phyloP scores from a whole-genome alignment of 2,329 filamentous ascomycete species.

The Trichoderma oligosporum region DNA sequence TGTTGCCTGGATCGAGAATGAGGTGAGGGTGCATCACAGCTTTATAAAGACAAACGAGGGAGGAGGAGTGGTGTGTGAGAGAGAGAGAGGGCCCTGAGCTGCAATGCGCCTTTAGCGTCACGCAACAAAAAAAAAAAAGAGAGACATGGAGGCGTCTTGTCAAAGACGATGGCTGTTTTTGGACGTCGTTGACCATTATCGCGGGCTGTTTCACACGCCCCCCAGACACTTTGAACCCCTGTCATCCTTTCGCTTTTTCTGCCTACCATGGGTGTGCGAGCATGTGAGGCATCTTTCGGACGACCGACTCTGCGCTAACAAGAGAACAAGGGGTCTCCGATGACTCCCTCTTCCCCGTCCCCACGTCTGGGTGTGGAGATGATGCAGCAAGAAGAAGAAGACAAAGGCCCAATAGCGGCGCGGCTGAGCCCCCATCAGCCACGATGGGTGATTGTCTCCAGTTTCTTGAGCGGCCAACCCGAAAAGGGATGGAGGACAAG shows the following conservation, averaged over 20 bases:
- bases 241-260: conserved; percentile 17
- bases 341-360: conserved; percentile 18
- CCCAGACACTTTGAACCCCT: conserved; percentile 10
- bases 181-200: neutral
- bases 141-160: too few relatives aligned
- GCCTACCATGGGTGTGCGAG: conserved; percentile 10
- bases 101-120: neutral
- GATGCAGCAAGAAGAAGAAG: neutral
- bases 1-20: conserved; percentile 19
- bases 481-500: conserved; percentile 1
- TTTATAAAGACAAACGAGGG: conserved; percentile 15
- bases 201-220: conserved; percentile 15
- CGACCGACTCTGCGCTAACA: neutral
- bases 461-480: conserved; percentile 13
- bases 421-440: conserved; percentile 20
- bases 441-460: conserved; percentile 14
- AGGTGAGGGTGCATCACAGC: conserved; percentile 18
- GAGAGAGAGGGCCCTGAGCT: neutral
- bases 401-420: conserved; percentile 14
- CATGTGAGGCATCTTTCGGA: conserved; percentile 17
- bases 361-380: conserved; percentile 13
- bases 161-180: conserved; percentile 6
- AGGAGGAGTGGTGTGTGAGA: neutral
- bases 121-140: neutral
- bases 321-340: conserved; percentile 14